phyloP scores from a whole-genome alignment of 1,284 basidiomycete genomes.

The Takashimella koratensis region DNA sequence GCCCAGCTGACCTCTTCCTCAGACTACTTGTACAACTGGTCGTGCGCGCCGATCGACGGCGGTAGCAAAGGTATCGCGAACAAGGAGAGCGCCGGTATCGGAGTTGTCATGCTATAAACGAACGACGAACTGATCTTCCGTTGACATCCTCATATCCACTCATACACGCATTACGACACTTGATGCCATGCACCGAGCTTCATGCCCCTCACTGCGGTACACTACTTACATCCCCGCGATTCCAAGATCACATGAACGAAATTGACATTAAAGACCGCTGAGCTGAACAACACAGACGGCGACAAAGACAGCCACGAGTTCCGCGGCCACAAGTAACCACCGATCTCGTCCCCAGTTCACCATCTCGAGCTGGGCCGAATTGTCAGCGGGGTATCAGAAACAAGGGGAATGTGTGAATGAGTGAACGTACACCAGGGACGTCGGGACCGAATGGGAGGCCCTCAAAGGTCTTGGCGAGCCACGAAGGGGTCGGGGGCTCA shows the following conservation, averaged over 20 bases:
- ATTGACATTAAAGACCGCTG: constrained; percentile 12
- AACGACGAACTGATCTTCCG: too few relatives aligned
- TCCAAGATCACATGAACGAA: too few relatives aligned
- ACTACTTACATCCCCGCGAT: too few relatives aligned
- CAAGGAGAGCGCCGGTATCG: constrained; percentile 42
- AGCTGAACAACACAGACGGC: constrained; percentile 23
- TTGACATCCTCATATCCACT: too few relatives aligned
- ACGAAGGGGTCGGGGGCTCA: constrained; percentile 7
- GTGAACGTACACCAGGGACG: constrained; percentile 12
- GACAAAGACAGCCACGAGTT: constrained; percentile 13
- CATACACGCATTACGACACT: not conserved
- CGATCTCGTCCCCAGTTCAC: constrained; percentile 12
- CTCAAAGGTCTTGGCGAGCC: constrained; percentile 13
- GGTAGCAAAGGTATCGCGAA: constrained; percentile 32
- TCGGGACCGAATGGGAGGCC: constrained; percentile 27
- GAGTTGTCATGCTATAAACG: constrained; percentile 48
- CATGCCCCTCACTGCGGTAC: not conserved
- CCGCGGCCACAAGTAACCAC: constrained; percentile 16
- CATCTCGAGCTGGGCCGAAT: constrained; percentile 4
- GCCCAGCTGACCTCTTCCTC: constrained; percentile 1
- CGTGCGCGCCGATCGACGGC: constrained; percentile 72
- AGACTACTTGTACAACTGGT: constrained; percentile 89
- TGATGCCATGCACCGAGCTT: constrained; percentile 1
- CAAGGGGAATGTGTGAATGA: not conserved
- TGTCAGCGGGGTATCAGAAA: not conserved